phyloP scores from a whole-genome alignment of 192 early-diverging fungal genomes.

The Phycomyces nitens region DNA sequence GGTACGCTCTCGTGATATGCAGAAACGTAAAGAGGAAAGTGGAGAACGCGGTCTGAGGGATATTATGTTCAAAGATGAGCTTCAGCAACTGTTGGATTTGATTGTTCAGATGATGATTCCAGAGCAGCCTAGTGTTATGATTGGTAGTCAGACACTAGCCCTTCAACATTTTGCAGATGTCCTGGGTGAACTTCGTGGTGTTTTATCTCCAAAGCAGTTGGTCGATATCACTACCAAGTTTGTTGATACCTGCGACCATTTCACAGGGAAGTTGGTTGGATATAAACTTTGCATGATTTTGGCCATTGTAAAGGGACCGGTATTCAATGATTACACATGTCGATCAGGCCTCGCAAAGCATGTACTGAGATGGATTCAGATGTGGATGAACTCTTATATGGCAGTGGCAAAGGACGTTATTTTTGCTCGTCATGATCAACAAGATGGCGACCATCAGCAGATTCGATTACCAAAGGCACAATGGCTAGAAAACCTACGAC shows the following conservation, averaged over 20 bases:
- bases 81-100: constrained; percentile 37
- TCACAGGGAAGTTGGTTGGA: constrained; percentile 34
- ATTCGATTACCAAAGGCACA: constrained; percentile 26
- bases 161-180: constrained; percentile 45
- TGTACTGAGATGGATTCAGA: constrained; percentile 21
- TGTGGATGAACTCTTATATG: constrained; percentile 38
- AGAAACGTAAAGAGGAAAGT: constrained; percentile 28
- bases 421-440: constrained; percentile 20
- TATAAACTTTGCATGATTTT: constrained; percentile 31
- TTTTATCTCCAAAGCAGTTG: constrained; percentile 32
- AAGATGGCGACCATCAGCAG: constrained; percentile 14
- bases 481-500: constrained; percentile 42
- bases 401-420: constrained; percentile 37
- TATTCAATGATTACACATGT: constrained; percentile 20
- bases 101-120: constrained; percentile 51
- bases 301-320: constrained; percentile 26
- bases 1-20: constrained; percentile 40
- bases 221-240: constrained; percentile 31
- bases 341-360: constrained; percentile 18
- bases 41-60: constrained; percentile 14
- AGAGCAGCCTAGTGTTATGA: constrained; percentile 48
- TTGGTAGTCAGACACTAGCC: constrained; percentile 58
- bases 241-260: constrained; percentile 32
- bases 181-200: constrained; percentile 35
- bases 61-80: constrained; percentile 42